Evolutionary conservation across 306 rosid genomes (phyloP).

Genomic region (Quercus berberidifolia): DNA sequence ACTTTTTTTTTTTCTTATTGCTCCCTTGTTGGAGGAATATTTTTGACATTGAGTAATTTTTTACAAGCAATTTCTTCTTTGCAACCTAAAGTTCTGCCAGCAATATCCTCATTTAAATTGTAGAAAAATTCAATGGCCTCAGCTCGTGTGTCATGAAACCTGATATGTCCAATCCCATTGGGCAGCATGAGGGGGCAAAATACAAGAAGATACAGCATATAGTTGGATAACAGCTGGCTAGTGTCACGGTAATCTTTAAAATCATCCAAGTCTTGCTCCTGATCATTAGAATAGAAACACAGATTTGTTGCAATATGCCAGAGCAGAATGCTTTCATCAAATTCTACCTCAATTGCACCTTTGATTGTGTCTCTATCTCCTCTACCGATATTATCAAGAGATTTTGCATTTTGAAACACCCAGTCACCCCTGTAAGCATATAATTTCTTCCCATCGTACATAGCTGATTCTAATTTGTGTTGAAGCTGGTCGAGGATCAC

Average conservation of each 20-base stretch:
- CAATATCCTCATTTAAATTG: neutral
- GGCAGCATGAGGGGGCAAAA: constrained; percentile 19
- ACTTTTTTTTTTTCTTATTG: too few relatives aligned
- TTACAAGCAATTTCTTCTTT: neutral
- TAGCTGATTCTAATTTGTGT: too few relatives aligned
- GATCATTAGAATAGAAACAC: neutral
- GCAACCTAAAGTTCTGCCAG: neutral
- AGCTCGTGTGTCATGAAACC: neutral
- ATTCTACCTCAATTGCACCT: constrained; percentile 4
- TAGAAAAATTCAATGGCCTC: neutral
- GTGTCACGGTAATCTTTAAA: neutral
- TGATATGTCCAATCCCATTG: constrained; percentile 15
- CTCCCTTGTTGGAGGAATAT: too few relatives aligned
- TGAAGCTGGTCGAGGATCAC: neutral
- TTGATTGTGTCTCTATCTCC: too few relatives aligned
- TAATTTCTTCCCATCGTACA: neutral
- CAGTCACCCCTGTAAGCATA: neutral
- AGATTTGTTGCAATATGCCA: constrained; percentile 31
- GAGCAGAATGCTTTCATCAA: constrained; percentile 24
- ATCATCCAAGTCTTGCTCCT: neutral
- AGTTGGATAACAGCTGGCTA: constrained; percentile 14
- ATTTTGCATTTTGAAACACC: neutral
- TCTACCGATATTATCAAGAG: neutral
- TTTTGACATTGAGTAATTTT: neutral
- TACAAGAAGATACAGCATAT: constrained; percentile 20